Conservation (phyloP, 2,329 filamentous ascomycete species). For the Sphaerulina vaccinii region DNA sequence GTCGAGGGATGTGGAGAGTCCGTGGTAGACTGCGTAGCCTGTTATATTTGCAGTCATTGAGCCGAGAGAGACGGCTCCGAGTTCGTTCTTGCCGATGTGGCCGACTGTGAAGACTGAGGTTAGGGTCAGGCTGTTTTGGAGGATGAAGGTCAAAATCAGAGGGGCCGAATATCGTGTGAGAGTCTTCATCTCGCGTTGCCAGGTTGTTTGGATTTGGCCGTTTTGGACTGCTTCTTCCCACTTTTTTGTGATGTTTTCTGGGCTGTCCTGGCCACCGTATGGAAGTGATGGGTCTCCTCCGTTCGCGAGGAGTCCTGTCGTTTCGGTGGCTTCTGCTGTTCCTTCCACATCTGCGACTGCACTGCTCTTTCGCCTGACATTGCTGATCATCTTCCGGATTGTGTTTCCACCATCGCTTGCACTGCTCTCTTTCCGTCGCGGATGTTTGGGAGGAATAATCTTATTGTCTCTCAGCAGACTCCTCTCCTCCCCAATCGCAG, state of each 20-base stretch:
- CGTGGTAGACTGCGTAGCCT: constrained; percentile 50
- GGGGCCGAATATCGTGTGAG: constrained; percentile 53
- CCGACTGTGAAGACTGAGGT: constrained; percentile 51
- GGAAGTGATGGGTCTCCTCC: constrained; percentile 33
- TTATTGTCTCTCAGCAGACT: constrained; percentile 60
- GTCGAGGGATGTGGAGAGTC: constrained; percentile 86
- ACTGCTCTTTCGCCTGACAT: constrained; percentile 34
- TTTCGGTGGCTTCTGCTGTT: constrained; percentile 40
- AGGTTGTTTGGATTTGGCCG: constrained; percentile 82
- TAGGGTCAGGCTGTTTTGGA: constrained; percentile 51
- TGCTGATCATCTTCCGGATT: constrained; percentile 24
- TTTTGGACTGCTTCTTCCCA: constrained; percentile 84
- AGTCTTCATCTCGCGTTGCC: constrained; percentile 84
- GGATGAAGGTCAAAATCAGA: constrained; percentile 48
- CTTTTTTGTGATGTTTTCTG: constrained; percentile 65
- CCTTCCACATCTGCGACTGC: constrained; percentile 28
- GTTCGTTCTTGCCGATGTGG: constrained; percentile 49
- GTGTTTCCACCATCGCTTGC: constrained; percentile 16
- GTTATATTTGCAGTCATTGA: constrained; percentile 52
- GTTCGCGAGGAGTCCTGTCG: constrained; percentile 49
- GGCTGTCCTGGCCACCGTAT: constrained; percentile 50
- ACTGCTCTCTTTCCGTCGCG: constrained; percentile 35
- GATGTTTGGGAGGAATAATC: constrained; percentile 55
- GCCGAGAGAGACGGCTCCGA: constrained; percentile 50
- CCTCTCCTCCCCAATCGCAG: constrained; percentile 57